phyloP scores from a whole-genome alignment of 164 flowering plant genomes.

The Stephania yunnanensis region DNA sequence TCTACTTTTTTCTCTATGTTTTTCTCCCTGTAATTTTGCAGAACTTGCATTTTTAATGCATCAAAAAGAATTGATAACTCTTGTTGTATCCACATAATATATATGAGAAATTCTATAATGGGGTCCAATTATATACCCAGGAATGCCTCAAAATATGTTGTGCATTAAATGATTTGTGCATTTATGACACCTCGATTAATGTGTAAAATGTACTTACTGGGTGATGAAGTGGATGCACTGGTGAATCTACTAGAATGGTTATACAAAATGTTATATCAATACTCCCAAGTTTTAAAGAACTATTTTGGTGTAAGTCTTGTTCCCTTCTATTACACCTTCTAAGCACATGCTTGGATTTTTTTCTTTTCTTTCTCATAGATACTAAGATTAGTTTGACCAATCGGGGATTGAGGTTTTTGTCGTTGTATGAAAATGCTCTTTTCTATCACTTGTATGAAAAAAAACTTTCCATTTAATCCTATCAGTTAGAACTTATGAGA shows the following conservation, averaged over 20 bases:
- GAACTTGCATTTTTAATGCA: no score
- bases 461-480: neutral
- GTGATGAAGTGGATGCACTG: slow-evolving; percentile 71
- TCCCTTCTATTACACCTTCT: neutral
- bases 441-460: neutral
- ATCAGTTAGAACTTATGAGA: neutral
- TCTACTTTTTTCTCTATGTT: neutral
- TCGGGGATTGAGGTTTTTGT: no score
- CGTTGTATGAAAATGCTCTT: neutral
- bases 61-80: no score
- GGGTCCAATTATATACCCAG: no score
- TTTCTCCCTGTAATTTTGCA: no score
- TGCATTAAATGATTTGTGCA: no score
- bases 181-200: no score
- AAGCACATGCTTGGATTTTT: neutral
- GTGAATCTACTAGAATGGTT: slow-evolving; percentile 46
- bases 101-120: no score
- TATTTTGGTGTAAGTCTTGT: slow-evolving; percentile 35
- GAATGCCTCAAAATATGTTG: no score
- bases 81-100: no score
- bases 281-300: slow-evolving; percentile 45
- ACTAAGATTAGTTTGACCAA: no score
- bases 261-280: slow-evolving; percentile 32
- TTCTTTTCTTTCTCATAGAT: no score
- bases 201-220: slow-evolving; percentile 64